A percentile compares a stretch with the other conserved stretches of the same genome.
These are phyloP conservation scores for Eleusine coracana DNA, from an alignment of 176 grass and related monocot species.

Conservation along the genomic window DNA sequence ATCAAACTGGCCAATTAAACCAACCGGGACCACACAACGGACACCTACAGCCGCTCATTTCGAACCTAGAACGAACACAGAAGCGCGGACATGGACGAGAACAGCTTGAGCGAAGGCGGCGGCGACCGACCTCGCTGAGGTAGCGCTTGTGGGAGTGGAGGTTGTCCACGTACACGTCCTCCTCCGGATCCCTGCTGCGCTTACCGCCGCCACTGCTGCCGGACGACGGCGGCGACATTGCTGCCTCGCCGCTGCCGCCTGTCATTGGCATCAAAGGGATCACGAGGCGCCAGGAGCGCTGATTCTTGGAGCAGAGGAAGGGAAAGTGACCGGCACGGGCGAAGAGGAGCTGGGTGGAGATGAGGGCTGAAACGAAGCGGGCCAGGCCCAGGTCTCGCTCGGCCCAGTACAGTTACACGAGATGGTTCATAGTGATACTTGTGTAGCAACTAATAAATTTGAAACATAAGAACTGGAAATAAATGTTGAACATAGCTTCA, in stretches of 20 bases:
- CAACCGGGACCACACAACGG: not conserved
- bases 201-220: constrained; percentile 49
- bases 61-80: not conserved
- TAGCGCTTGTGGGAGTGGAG: constrained; percentile 97
- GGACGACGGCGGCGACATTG: constrained; percentile 53
- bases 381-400: not conserved
- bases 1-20: not conserved
- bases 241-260: constrained; percentile 49
- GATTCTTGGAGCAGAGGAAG: not conserved
- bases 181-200: constrained; percentile 90
- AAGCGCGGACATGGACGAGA: not conserved
- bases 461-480: too few relatives aligned
- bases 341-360: not conserved
- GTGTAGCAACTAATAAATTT: too few relatives aligned
- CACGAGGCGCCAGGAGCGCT: not conserved
- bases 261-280: not conserved
- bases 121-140: constrained; percentile 71
- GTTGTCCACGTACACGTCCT: constrained; percentile 96
- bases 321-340: constrained; percentile 1
- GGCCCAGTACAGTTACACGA: not conserved
- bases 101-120: not conserved
- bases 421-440: too few relatives aligned
- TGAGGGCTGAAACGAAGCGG: not conserved
- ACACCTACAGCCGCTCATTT: not conserved
- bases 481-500: too few relatives aligned